These are phyloP conservation scores for Coffea eugenioides DNA, from an alignment of 257 asterid genomes.

Conservation along the genomic window DNA sequence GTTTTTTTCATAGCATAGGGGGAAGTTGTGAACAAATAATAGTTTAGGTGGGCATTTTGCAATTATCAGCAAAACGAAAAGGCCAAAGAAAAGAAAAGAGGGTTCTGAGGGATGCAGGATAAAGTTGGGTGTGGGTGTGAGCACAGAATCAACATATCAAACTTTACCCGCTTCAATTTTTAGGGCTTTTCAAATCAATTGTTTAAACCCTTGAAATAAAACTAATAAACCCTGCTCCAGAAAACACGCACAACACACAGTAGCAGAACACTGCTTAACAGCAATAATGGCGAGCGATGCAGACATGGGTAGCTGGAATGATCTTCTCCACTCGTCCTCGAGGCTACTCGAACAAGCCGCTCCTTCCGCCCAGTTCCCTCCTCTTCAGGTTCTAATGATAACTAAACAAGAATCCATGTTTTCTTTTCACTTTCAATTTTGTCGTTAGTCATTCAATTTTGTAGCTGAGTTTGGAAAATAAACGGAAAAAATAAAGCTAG, in stretches of 20 bases:
- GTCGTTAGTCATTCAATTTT: too few relatives aligned
- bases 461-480: too few relatives aligned
- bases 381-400: conserved; percentile 69
- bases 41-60: too few relatives aligned
- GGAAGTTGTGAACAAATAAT: too few relatives aligned
- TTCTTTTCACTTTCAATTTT: neutral
- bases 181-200: neutral
- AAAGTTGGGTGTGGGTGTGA: neutral
- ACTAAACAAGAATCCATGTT: neutral
- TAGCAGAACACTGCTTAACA: neutral
- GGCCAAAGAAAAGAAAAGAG: too few relatives aligned
- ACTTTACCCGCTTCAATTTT: conserved; percentile 10
- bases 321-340: conserved; percentile 93
- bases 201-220: neutral
- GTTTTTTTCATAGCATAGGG: too few relatives aligned
- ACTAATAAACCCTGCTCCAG: neutral
- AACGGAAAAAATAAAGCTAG: neutral
- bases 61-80: too few relatives aligned
- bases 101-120: neutral
- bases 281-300: conserved; percentile 64
- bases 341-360: conserved; percentile 98
- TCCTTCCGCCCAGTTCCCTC: conserved; percentile 96
- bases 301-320: conserved; percentile 93
- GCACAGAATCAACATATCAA: neutral
- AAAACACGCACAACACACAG: neutral